Percentiles rank a stretch among this genome's conserved stretches.
phyloP scores from a whole-genome alignment of 345 rosid species.

The Eutrema heterophyllum region DNA sequence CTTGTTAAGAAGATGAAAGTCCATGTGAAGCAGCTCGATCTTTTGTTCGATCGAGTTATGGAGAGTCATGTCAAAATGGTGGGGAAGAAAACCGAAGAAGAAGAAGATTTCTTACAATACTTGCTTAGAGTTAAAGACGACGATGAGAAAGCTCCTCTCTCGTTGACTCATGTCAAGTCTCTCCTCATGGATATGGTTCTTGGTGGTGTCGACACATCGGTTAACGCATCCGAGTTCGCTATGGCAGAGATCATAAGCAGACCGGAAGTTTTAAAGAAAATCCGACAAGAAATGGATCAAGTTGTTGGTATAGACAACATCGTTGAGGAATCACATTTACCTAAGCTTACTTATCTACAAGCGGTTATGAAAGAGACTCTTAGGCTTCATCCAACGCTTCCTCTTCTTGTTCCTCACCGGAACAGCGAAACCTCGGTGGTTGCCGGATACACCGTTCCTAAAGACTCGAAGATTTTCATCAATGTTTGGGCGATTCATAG shows the following conservation, averaged over 20 bases:
- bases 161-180: conserved; percentile 35
- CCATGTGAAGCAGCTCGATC: conserved; percentile 11
- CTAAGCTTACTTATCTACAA: conserved; percentile 34
- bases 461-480: conserved; percentile 29
- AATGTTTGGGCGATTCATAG: conserved; percentile 44
- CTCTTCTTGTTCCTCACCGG: conserved; percentile 41
- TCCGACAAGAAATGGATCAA: conserved; percentile 29
- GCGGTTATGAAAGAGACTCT: conserved; percentile 45
- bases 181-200: conserved; percentile 34
- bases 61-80: conserved; percentile 21
- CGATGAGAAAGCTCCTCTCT: conserved; percentile 29
- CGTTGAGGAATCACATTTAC: conserved; percentile 50
- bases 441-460: conserved; percentile 9
- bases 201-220: conserved; percentile 36
- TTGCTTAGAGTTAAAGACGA: conserved; percentile 37
- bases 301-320: conserved; percentile 38
- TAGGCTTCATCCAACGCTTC: conserved; percentile 50
- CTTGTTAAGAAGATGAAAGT: conserved; percentile 31
- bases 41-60: conserved; percentile 31
- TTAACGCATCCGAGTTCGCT: conserved; percentile 44
- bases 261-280: conserved; percentile 32
- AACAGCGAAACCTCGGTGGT: conserved; percentile 32
- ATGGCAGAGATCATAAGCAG: conserved; percentile 45
- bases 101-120: conserved; percentile 49
- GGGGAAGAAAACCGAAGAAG: conserved; percentile 5